Conservation (phyloP, 1,284 basidiomycete genomes). For the Erythrobasidium hasegawianum region DNA sequence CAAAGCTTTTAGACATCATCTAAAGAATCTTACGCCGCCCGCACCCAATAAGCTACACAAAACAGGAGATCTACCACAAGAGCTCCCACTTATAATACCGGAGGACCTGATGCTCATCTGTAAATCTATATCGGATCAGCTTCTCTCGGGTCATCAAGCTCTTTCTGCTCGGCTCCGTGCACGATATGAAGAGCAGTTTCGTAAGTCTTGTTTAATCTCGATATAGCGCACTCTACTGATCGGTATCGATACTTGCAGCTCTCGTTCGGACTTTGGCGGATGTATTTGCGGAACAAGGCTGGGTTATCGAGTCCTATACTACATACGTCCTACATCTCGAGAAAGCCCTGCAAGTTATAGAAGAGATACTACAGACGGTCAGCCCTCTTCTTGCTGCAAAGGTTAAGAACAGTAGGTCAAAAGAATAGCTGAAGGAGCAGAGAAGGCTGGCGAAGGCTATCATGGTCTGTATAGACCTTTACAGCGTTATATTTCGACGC, state of each 20-base stretch:
- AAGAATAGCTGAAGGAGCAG: constrained; percentile 61
- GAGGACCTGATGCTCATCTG: constrained; percentile 79
- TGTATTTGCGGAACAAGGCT: constrained; percentile 86
- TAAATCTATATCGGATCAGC: constrained; percentile 74
- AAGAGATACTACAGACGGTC: constrained; percentile 67
- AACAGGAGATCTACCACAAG: constrained; percentile 47
- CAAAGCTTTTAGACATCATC: constrained; percentile 36
- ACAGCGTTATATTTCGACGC: no score
- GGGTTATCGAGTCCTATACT: constrained; percentile 85
- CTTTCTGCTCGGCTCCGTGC: constrained; percentile 75
- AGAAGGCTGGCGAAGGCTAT: constrained; percentile 62
- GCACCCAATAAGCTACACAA: constrained; percentile 39
- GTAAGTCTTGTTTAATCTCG: not conserved
- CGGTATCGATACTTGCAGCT: constrained; percentile 47
- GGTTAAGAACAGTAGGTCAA: constrained; percentile 70
- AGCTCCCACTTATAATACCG: constrained; percentile 58
- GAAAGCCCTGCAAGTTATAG: constrained; percentile 77
- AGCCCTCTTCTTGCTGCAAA: constrained; percentile 35
- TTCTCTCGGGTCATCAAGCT: constrained; percentile 78
- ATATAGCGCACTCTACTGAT: no score
- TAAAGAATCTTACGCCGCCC: constrained; percentile 34
- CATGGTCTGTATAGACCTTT: no score
- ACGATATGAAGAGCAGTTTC: constrained; percentile 83
- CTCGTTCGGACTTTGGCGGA: constrained; percentile 85
- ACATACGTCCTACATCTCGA: constrained; percentile 88